Evolutionary conservation across 768 basidiomycete species (phyloP), one percentile per base, ranked within the genome.

Genomic region (Royoungia palumana): DNA sequence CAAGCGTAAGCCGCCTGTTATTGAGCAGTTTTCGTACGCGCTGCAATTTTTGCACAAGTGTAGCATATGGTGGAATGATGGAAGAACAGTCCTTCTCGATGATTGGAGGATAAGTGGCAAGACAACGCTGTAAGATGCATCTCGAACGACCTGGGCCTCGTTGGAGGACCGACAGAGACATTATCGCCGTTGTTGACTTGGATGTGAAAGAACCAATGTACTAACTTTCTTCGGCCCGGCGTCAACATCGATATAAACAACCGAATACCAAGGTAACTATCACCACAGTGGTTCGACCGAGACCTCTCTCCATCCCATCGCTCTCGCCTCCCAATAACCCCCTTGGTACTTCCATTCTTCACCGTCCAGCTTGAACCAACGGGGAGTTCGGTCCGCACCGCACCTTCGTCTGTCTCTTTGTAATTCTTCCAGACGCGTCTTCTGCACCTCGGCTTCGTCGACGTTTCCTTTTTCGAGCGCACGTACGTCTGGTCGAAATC

Each of bases 51-150:
- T 77, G 62, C 28, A 89, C 75, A 32, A 98, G 75, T 35, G 69
- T 67, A 2, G 77, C 52, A 69, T 96, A 98, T 12, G 93, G 91
- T 17, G 94, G 95, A 13, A 85, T 93, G 57, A 96, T 89, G 5
- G 86, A 77, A 16, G 71, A 66, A 59, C 83, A 86, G 62, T 83
- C 77, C 62, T 82, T 84, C 49, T 77, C 71, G 13, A 71, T 65
- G 11, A 73, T 56, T 10, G 70, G 51, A 2, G 74, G 65, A 55
- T 74, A 69, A 2, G 74, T 75, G 25, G 74, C 74, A 22, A 79
- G 56, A 44, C 44, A 56, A 38, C 67, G 60, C 24, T 41, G 53
- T 17, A 66, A 21, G 72, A 35, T 66, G 19, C 44, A 40, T 37
- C 50, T 37, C 10, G 58, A 47, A 42, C 27, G 36, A 14, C 54